phyloP scores from a whole-genome alignment of 257 asterid species.

The Gentiana macrophylla region DNA sequence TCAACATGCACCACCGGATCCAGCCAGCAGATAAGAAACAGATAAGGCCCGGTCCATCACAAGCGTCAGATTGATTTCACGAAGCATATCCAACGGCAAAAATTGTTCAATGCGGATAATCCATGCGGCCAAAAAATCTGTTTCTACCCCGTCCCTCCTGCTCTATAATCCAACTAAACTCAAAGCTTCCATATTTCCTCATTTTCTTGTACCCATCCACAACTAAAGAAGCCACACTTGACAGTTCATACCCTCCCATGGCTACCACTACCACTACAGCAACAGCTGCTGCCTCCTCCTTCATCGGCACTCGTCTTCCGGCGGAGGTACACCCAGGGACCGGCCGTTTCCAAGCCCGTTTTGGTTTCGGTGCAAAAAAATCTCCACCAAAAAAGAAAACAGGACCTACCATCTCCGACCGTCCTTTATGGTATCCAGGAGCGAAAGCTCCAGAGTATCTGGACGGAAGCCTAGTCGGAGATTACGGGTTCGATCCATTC shows the following conservation, averaged over 20 bases:
- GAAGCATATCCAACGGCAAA: constrained; percentile 37
- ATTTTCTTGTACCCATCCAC: not conserved
- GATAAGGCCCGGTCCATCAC: constrained; percentile 45
- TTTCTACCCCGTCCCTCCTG: constrained; percentile 15
- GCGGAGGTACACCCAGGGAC: constrained; percentile 44
- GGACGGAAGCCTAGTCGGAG: constrained; percentile 80
- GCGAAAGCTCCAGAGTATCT: constrained; percentile 76
- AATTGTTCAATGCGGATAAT: constrained; percentile 1
- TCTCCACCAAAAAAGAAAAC: constrained; percentile 39
- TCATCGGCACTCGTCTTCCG: constrained; percentile 69
- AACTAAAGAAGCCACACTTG: not conserved
- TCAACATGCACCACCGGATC: constrained; percentile 23
- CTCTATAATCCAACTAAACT: constrained; percentile 31
- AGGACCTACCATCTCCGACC: constrained; percentile 29
- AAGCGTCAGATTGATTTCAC: constrained; percentile 42
- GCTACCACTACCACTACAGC: constrained; percentile 42
- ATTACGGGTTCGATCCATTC: constrained; percentile 90
- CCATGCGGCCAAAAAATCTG: constrained; percentile 26
- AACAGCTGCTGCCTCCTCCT: constrained; percentile 63
- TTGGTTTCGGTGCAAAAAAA: constrained; percentile 55
- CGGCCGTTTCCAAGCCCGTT: constrained; percentile 63
- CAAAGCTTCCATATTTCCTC: not conserved
- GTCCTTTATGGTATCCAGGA: constrained; percentile 90
- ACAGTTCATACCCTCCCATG: constrained; percentile 4
- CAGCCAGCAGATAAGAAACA: constrained; percentile 50